Evolutionary conservation across 2,329 filamentous ascomycete genomes (phyloP), one percentile per base, ranked within the genome.

Genomic region (Cladosporium velox): DNA sequence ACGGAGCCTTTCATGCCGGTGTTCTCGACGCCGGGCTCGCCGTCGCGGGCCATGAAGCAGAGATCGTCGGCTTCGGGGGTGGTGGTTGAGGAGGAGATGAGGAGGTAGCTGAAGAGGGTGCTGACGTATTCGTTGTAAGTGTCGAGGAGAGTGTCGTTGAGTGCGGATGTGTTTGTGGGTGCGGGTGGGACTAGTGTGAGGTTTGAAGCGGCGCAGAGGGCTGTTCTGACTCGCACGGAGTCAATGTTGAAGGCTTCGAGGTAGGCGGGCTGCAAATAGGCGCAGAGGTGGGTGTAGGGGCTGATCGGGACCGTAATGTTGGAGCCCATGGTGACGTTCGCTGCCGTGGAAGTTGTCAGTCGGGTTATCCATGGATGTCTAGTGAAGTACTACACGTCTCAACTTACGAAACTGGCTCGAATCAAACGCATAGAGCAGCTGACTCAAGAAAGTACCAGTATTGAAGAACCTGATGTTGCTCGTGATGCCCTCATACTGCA

Each of bases 241-340:
- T 71, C 63, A 57, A 75, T 62, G 15, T 67, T 52, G 69, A 75
- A 73, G 65, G 57, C 59, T 38, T 70, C 65, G 51, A 75, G 63
- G 41, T 67, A 64, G 21, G 67, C 35, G 61, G 69, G 70, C 35
- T 67, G 67, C 49, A 75, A 66, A 59, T 70, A 70, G 62, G 69
- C 51, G 67, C 73, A 75, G 35, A 75, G 66, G 69, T 74, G 72
- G 35, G 59, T 44, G 58, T 67, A 69, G 32, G 66, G 62, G 0
- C 66, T 41, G 12, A 59, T 68, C 51, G 70, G 68, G 60, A 55
- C 55, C 21, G 41, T 26, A 49, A 35, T 24, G 47, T 32, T 54
- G 49, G 49, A 18, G 60, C 24, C 21, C n/a, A 34, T 38, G n/a
- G 61, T 64, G 26, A 52, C 51, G 12, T 64, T 64, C 1, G 51